Evolutionary conservation across 768 basidiomycete genomes (phyloP), one percentile per base, ranked within the genome.

Genomic region (Mycena maculata): DNA sequence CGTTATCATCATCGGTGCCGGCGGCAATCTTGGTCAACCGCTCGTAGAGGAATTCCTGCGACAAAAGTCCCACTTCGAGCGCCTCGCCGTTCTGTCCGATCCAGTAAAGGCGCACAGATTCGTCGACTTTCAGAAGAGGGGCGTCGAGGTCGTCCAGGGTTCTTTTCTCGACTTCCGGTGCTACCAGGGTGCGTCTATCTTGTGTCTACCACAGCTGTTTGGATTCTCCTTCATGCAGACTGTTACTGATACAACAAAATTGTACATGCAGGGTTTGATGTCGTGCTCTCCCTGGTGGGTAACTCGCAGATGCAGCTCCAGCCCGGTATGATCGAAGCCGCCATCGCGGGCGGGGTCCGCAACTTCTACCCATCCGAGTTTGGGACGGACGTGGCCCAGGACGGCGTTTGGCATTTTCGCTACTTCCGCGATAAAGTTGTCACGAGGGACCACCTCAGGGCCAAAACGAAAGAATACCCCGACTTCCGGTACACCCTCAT

Each of bases 341-440:
- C 62, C 36, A 4, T 63, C 42, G 62, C 53, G 16, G 62, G 53
- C 54, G 62, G 62, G 13, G 62, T 49, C 12, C 45, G 53, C 25
- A 53, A 63, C 33, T 63, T 63, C 62, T 63, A 63, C 45, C 62
- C 62, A 3, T 63, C 62, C 31, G 62, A 63, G 25, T 63, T 56
- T 18, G 62, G 62, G n/a, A 63, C 45, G 2, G 53, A 63, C 25
- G 23, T 56, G 20, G 12, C 30, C 4, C 54, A 11, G 20, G 33
- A 25, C 25, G 45, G 33, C n/a, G 41, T 55, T 20, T 48, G 45
- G 53, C 22, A 55, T 22, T 39, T 55, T 20, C 62, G 62, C 11
- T 56, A 47, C 27, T 63, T 63, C 62, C 62, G 62, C 54, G 62
- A 63, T 36, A 47, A 55, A 27, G 36, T 63, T 36, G 62, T 31